Conservation (phyloP, 805 yeast species). For the Candida mattraensis region DNA sequence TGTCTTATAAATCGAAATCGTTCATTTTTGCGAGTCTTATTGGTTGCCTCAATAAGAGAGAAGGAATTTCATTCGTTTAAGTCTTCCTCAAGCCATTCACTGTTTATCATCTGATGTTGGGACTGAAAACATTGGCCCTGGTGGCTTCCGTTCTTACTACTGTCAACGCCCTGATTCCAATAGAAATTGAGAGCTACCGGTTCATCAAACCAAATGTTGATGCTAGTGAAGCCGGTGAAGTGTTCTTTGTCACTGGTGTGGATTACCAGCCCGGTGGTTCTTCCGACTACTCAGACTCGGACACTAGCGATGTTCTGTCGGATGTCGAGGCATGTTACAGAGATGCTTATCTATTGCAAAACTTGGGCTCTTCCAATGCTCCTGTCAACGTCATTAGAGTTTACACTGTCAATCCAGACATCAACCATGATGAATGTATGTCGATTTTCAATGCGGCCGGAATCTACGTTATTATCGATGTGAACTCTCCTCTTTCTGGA, state of each 20-base stretch:
- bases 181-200: conserved; percentile 53
- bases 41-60: too few species aligned
- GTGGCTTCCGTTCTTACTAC: conserved; percentile 11
- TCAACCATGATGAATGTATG: conserved; percentile 91
- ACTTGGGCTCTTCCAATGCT: conserved; percentile 50
- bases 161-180: conserved; percentile 52
- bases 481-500: conserved; percentile 67
- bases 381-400: conserved; percentile 77
- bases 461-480: conserved; percentile 83
- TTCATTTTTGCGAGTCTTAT: too few species aligned
- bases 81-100: too few species aligned
- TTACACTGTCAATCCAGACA: conserved; percentile 78
- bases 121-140: conserved; percentile 9
- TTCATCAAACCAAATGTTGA: conserved; percentile 53
- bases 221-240: conserved; percentile 43
- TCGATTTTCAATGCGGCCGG: conserved; percentile 87
- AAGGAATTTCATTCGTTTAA: too few species aligned
- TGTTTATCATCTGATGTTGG: too few species aligned
- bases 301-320: conserved; percentile 61
- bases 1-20: not conserved
- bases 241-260: conserved; percentile 80
- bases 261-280: conserved; percentile 96
- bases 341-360: conserved; percentile 75
- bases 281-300: conserved; percentile 46
- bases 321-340: conserved; percentile 71